Percentiles rank a stretch among this genome's conserved stretches.
Evolutionary conservation across 805 yeast species (phyloP).

Genomic region (Pichia thaimueangensis): DNA sequence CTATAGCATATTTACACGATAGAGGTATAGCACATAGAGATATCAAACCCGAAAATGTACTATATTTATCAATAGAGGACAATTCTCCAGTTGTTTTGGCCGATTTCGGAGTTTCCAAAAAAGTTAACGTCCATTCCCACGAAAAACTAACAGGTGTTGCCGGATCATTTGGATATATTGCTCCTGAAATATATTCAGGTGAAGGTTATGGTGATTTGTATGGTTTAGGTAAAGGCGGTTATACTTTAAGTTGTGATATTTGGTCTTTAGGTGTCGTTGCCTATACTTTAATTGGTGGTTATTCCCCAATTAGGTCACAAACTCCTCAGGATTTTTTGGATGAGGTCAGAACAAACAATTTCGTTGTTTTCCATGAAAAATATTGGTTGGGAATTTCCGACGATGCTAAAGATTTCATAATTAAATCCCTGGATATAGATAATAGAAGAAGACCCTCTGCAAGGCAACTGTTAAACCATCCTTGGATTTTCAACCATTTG

Average conservation of each 20-base stretch:
- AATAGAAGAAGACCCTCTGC: slow-evolving; percentile 69
- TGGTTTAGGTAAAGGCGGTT: slow-evolving; percentile 49
- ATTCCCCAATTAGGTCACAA: slow-evolving; percentile 86
- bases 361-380: slow-evolving; percentile 78
- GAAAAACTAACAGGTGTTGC: slow-evolving; percentile 30
- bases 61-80: slow-evolving; percentile 57
- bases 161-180: slow-evolving; percentile 94
- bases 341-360: slow-evolving; percentile 67
- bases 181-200: slow-evolving; percentile 83
- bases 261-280: slow-evolving; percentile 95
- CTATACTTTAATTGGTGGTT: slow-evolving; percentile 85
- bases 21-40: slow-evolving; percentile 86
- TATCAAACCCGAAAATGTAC: slow-evolving; percentile 87
- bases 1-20: slow-evolving; percentile 71
- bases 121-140: slow-evolving; percentile 31
- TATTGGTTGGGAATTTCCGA: slow-evolving; percentile 80
- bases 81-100: slow-evolving; percentile 79
- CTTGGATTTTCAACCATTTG: slow-evolving; percentile 61
- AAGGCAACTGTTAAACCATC: slow-evolving; percentile 53
- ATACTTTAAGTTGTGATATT: slow-evolving; percentile 91
- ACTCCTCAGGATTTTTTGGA: slow-evolving; percentile 71
- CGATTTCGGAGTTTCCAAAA: slow-evolving; percentile 93
- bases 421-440: slow-evolving; percentile 60
- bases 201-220: slow-evolving; percentile 34
- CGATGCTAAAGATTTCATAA: slow-evolving; percentile 75